Base-by-base conservation (phyloP, 2,329 filamentous ascomycete species). In the Rhynchosporium graminicola region DNA sequence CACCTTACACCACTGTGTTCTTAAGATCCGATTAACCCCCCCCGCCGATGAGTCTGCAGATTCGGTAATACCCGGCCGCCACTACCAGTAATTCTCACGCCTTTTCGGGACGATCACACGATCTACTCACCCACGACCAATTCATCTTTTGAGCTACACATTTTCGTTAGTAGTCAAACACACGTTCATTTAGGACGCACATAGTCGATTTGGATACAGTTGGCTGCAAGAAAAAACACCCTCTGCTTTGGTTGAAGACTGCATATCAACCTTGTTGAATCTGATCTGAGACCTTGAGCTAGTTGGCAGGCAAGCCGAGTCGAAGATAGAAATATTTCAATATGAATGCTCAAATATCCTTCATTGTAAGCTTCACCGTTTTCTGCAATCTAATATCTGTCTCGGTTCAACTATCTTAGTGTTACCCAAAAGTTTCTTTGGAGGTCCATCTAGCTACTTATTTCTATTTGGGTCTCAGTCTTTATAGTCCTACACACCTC, bases 301-400 rank as follows among this genome's bases (percentile, higher is more conserved):
- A 47, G 38, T 31, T 42, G 59, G 67, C 60, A 69, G 65, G 50
- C 60, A 48, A 59, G 55, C 67, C 63, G 63, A 64, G 63, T 66
- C 61, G 40, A 10, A 3, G 36, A 62, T 55, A 67, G 61, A 66
- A 60, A 56, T 28, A n/a, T n/a, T 20, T 48, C 71, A 78, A 64
- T 67, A 85, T 85, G 82, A 83, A 82, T 69, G 81, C 82, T 62
- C 81, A 84, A 72, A 80, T 85, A 69, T 82, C 80, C 36, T 83
- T 85, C 67, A 77, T 85, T 73, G 83, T 84, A 77, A 78, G 80
- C 77, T 20, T 45, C 52, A n/a, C 29, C 29, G n/a, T 55, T 48
- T 31, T 15, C 20, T 15, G 15, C 10, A 15, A 29, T 56, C 29
- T 33, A 4, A 12, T 54, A 7, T 48, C 20, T 47, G 31, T 9